A percentile compares a stretch with the other conserved stretches of the same genome.
phyloP scores from a whole-genome alignment of 306 rosid genomes.

The Dryas drummondii region DNA sequence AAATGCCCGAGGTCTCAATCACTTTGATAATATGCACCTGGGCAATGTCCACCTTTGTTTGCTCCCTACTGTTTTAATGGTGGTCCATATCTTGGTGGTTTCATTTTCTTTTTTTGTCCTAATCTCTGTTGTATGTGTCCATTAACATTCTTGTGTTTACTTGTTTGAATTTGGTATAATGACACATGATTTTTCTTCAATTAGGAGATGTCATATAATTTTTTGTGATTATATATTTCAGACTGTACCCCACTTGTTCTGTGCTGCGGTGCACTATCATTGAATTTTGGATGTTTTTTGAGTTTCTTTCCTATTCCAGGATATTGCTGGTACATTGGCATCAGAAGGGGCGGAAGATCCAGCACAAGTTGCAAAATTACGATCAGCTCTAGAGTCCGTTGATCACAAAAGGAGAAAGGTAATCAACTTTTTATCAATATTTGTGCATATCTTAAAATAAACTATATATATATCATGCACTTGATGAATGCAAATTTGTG shows the following conservation, averaged over 20 bases:
- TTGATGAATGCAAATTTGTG: background rate
- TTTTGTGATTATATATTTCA: background rate
- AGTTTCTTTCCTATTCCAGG: constrained; percentile 50
- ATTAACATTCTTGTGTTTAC: background rate
- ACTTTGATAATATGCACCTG: background rate
- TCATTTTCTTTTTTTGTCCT: background rate
- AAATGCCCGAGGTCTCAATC: no score
- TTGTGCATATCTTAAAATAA: background rate
- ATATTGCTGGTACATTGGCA: constrained; percentile 98
- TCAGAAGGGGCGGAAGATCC: constrained; percentile 87
- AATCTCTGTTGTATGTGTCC: background rate
- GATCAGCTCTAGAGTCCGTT: constrained; percentile 96
- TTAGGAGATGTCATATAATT: background rate
- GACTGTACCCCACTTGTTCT: background rate
- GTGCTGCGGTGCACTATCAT: constrained; percentile 8
- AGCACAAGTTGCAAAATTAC: constrained; percentile 83
- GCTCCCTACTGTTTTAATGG: background rate
- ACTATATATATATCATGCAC: background rate
- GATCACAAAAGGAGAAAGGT: constrained; percentile 99
- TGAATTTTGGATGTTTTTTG: constrained; percentile 6
- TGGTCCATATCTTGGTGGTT: background rate
- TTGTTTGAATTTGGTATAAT: background rate
- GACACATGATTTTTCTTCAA: background rate
- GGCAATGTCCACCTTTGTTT: background rate
- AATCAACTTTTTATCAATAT: constrained; percentile 25